These are phyloP conservation scores for Boehmeria nivea DNA, from an alignment of 306 rosid genomes.

Conservation along the genomic window DNA sequence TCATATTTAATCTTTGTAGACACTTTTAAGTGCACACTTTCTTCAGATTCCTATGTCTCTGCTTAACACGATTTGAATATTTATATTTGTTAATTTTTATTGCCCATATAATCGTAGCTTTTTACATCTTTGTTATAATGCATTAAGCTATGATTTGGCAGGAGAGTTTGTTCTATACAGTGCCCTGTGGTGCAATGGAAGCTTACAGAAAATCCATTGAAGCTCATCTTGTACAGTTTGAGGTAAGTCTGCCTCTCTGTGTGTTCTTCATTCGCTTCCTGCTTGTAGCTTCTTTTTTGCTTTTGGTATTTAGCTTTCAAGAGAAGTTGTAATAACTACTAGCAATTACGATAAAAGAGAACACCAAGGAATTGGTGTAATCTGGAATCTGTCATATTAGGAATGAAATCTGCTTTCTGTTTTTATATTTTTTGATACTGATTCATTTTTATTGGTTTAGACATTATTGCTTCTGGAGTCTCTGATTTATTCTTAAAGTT, in stretches of 20 bases:
- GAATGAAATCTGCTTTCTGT: background rate
- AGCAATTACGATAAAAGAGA: background rate
- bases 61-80: too few relatives aligned
- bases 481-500: background rate
- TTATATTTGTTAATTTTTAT: too few relatives aligned
- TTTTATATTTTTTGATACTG: background rate
- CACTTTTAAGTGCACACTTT: too few relatives aligned
- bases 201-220: conserved; percentile 79
- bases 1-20: too few relatives aligned
- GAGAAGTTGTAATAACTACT: background rate
- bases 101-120: conserved; percentile 3
- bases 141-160: conserved; percentile 39
- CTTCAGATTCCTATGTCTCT: too few relatives aligned
- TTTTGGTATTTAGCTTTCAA: background rate
- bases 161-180: conserved; percentile 78
- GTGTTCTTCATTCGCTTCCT: conserved; percentile 5
- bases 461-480: background rate
- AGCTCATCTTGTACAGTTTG: conserved; percentile 55
- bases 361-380: background rate
- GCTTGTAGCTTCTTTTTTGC: conserved; percentile 3
- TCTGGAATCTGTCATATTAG: background rate
- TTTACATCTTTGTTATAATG: conserved; percentile 16
- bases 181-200: conserved; percentile 75
- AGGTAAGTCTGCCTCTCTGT: conserved; percentile 40
- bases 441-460: background rate